phyloP scores from a whole-genome alignment of 345 rosid genomes.

The Gossypium bickii region DNA sequence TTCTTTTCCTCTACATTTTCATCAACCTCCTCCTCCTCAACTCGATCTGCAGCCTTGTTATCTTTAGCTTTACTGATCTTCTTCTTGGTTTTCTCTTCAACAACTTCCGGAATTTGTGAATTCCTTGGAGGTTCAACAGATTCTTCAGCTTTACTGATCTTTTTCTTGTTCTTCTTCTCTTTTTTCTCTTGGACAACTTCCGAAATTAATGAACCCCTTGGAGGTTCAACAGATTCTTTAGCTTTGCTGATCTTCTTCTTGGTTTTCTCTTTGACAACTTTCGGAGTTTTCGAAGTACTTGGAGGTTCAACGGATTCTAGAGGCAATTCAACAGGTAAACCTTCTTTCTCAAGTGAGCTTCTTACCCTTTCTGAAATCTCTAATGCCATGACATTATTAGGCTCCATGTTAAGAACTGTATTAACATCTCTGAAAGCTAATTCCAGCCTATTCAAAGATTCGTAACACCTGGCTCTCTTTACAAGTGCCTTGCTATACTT shows the following conservation, averaged over 20 bases:
- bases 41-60: constrained; percentile 24
- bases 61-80: constrained; percentile 33
- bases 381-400: constrained; percentile 62
- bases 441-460: constrained; percentile 76
- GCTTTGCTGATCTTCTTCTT: constrained; percentile 33
- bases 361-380: constrained; percentile 74
- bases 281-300: constrained; percentile 24
- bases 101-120: constrained; percentile 27
- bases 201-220: constrained; percentile 24
- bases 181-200: constrained; percentile 38
- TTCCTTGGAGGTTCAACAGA: constrained; percentile 56
- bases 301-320: constrained; percentile 69
- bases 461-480: constrained; percentile 88
- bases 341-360: constrained; percentile 46
- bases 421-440: constrained; percentile 69
- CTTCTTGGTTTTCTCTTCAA: constrained; percentile 41
- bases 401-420: constrained; percentile 60
- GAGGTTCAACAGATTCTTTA: constrained; percentile 58
- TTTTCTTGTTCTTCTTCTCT: constrained; percentile 41
- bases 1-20: constrained; percentile 32
- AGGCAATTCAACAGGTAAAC: constrained; percentile 62
- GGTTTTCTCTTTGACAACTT: constrained; percentile 37
- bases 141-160: constrained; percentile 32
- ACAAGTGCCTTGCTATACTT: constrained; percentile 65
- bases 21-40: constrained; percentile 34